Evolutionary conservation across 352 stramenopile genomes (phyloP).

Genomic region (Phytophthora sp.): DNA sequence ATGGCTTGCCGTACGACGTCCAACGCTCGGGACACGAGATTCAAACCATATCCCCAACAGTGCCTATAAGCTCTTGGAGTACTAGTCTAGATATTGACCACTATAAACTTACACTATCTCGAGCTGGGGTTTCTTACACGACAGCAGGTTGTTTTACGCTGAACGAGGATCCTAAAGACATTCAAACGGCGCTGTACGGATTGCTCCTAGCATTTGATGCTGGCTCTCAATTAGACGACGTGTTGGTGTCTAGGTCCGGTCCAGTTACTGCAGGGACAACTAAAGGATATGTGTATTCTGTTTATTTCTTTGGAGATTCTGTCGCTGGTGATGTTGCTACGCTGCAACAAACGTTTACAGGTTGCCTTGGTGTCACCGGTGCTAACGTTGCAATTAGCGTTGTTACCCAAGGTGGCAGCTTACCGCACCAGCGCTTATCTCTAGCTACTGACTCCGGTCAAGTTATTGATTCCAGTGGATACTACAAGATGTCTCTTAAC

Average conservation of each 20-base stretch:
- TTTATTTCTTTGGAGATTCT: slow-evolving; percentile 91
- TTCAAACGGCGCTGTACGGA: slow-evolving; percentile 4
- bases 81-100: slow-evolving; percentile 3
- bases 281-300: slow-evolving; percentile 87
- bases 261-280: slow-evolving; percentile 31
- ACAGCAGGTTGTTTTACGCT: slow-evolving; percentile 49
- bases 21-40: slow-evolving; percentile 91
- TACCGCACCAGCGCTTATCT: slow-evolving; percentile 80
- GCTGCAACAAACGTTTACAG: slow-evolving; percentile 24
- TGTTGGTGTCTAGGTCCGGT: slow-evolving; percentile 59
- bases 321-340: slow-evolving; percentile 85
- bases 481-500: slow-evolving; percentile 55
- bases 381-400: slow-evolving; percentile 47
- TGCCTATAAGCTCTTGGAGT: slow-evolving; percentile 37
- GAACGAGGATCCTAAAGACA: slow-evolving; percentile 15
- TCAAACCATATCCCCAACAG: slow-evolving; percentile 70
- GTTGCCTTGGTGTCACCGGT: slow-evolving; percentile 36
- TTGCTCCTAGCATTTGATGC: slow-evolving; percentile 25
- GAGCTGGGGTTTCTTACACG: slow-evolving; percentile 22
- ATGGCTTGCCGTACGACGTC: slow-evolving; percentile 88
- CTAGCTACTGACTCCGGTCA: slow-evolving; percentile 86
- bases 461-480: slow-evolving; percentile 61
- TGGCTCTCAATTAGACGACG: slow-evolving; percentile 20
- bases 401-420: slow-evolving; percentile 74
- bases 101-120: slow-evolving; percentile 55